Percentiles rank a stretch among this genome's conserved stretches.
phyloP scores from a whole-genome alignment of 2,329 filamentous ascomycete species.

The Venturia oleaginea region DNA sequence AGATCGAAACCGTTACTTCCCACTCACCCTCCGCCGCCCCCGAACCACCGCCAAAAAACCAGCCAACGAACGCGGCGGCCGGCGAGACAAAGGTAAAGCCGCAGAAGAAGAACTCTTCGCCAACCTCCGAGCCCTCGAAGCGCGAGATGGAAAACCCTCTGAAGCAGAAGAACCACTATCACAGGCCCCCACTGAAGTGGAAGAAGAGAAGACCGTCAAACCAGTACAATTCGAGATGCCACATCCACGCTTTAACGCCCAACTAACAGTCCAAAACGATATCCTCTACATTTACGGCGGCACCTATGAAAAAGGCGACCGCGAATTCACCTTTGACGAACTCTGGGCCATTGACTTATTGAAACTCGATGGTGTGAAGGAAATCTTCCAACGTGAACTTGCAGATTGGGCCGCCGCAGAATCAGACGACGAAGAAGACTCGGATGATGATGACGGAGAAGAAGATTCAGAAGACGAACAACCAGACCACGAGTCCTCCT shows the following conservation, averaged over 20 bases:
- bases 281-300: slow-evolving; percentile 90
- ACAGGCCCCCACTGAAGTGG: slow-evolving; percentile 38
- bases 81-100: slow-evolving; percentile 58
- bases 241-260: slow-evolving; percentile 82
- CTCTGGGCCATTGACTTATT: slow-evolving; percentile 89
- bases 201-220: slow-evolving; percentile 44
- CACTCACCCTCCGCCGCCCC: slow-evolving; percentile 65
- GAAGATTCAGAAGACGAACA: slow-evolving; percentile 48
- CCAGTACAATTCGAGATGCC: slow-evolving; percentile 71
- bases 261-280: slow-evolving; percentile 84
- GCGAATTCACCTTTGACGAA: slow-evolving; percentile 93
- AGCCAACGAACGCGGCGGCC: slow-evolving; percentile 40
- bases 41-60: slow-evolving; percentile 55
- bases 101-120: slow-evolving; percentile 84
- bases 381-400: slow-evolving; percentile 78
- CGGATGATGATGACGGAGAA: slow-evolving; percentile 39
- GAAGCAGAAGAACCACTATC: slow-evolving; percentile 27
- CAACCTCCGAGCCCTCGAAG: slow-evolving; percentile 78
- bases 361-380: slow-evolving; percentile 87
- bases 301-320: slow-evolving; percentile 89
- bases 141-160: slow-evolving; percentile 53
- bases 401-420: slow-evolving; percentile 66
- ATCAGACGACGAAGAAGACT: slow-evolving; percentile 34
- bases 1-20: slow-evolving; percentile 91
- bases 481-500: slow-evolving; percentile 32